Base-by-base conservation (phyloP, 805 yeast species). In the Metschnikowia kofuensis region DNA sequence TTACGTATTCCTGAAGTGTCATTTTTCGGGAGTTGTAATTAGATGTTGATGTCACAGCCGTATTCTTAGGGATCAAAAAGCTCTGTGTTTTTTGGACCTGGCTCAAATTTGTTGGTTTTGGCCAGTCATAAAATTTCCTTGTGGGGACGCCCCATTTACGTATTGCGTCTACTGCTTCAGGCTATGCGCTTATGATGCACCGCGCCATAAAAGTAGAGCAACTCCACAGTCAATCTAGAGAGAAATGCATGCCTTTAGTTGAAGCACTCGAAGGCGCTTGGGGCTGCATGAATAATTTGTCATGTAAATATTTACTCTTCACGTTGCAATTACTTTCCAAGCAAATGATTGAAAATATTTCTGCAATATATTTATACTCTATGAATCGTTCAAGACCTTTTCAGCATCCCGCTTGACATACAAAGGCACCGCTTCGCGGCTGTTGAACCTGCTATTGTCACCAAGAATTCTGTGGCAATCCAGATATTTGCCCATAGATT, bases 381-480 rank as follows among this genome's bases (percentile, higher is more conserved):
- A 40, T 14, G 49, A 40, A 14, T 45, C 45, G 6, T 41, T 38
- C 39, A 41, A 42, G 27, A 30, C 31, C 29, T 47, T 38, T 36
- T 47, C 50, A 26, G 29, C 46, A 38, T 35, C 16, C 7, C 44
- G 38, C n/a, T 47, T 45, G 16, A 28, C 42, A 16, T 15, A 21
- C 21, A 47, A 46, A n/a, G 42, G 36, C 40, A 58, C 44, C 38
- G 45, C 52, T 48, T 55, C 68, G 12, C 42, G 38, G 43, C 69
- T 62, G 48, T 58, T 65, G 34, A 46, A 48, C 10, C 57, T 58
- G 42, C 70, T 67, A 49, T 65, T 60, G 30, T 64, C 68, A 32
- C 43, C 47, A 13, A 47, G 46, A 12, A 30, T 32, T 38, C 45
- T 47, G 38, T 54, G 57, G 36, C 56, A 54, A 16, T 52, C 52